These are phyloP conservation scores for Talaromyces funiculosus DNA, from an alignment of 2,329 filamentous ascomycete species.

Conservation along the genomic window DNA sequence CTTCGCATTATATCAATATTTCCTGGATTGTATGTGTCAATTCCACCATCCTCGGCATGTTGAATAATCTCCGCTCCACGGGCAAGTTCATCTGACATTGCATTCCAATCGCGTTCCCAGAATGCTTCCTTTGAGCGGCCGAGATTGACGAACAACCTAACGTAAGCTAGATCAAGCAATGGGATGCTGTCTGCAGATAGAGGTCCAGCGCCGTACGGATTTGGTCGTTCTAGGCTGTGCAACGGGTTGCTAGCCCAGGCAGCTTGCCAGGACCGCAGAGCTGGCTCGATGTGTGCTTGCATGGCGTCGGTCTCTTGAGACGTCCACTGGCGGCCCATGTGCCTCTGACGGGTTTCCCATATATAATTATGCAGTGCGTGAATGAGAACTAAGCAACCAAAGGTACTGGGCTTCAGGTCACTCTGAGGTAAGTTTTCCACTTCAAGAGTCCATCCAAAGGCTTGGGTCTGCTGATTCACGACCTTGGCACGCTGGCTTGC, in stretches of 20 bases:
- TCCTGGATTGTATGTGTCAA: conserved; percentile 22
- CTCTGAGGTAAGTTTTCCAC: conserved; percentile 51
- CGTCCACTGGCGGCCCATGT: conserved; percentile 84
- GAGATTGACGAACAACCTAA: conserved; percentile 89
- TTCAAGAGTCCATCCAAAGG: conserved; percentile 45
- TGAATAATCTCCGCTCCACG: conserved; percentile 69
- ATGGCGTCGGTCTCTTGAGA: conserved; percentile 89
- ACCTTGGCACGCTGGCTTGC: conserved; percentile 61
- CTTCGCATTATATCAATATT: conserved; percentile 22
- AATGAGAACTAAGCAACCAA: conserved; percentile 85
- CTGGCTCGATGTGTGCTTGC: conserved; percentile 91
- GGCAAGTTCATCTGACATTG: conserved; percentile 80
- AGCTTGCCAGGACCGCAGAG: conserved; percentile 86
- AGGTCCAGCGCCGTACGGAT: conserved; percentile 73
- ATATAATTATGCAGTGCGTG: conserved; percentile 97
- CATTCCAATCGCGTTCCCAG: conserved; percentile 90
- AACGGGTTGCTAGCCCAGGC: conserved; percentile 84
- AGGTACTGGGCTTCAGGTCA: conserved; percentile 76
- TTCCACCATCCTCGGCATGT: conserved; percentile 52
- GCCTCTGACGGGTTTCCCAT: conserved; percentile 90
- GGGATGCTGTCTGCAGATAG: conserved; percentile 88
- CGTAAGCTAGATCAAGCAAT: conserved; percentile 83
- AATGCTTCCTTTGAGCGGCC: conserved; percentile 86
- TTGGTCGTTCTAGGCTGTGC: conserved; percentile 77
- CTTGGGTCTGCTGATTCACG: conserved; percentile 28